phyloP scores from a whole-genome alignment of 192 early-diverging fungal genomes.

The Kickxella alabastrina region DNA sequence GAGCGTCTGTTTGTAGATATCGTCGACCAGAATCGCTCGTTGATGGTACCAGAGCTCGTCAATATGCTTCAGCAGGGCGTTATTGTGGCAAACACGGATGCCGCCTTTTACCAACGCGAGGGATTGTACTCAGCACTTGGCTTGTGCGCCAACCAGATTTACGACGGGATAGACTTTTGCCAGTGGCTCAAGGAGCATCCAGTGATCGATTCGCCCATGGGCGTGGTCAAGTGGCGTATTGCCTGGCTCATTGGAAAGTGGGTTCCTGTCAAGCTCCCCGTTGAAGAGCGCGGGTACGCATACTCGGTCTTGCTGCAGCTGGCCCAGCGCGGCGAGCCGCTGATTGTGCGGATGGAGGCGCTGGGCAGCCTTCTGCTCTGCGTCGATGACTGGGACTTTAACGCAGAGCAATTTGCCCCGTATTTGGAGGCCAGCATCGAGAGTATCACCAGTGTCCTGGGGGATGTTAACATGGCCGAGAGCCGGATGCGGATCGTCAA shows the following conservation, averaged over 20 bases:
- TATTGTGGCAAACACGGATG: background rate
- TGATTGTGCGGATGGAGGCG: conserved; percentile 78
- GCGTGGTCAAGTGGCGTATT: conserved; percentile 63
- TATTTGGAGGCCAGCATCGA: conserved; percentile 62
- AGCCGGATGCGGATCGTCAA: conserved; percentile 70
- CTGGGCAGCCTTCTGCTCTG: conserved; percentile 60
- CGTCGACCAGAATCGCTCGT: conserved; percentile 53
- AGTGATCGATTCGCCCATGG: conserved; percentile 20
- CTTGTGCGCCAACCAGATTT: conserved; percentile 75
- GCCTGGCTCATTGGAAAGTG: conserved; percentile 84
- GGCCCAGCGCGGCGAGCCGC: conserved; percentile 63
- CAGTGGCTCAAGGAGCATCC: conserved; percentile 61
- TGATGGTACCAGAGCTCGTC: conserved; percentile 18
- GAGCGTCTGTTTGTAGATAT: conserved; percentile 81
- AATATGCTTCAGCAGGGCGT: conserved; percentile 13
- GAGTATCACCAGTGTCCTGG: conserved; percentile 57
- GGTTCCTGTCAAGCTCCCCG: conserved; percentile 73
- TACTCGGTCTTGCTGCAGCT: conserved; percentile 73
- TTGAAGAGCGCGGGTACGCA: conserved; percentile 57
- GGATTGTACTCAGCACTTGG: conserved; percentile 74
- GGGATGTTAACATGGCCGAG: conserved; percentile 69
- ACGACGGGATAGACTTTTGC: conserved; percentile 79
- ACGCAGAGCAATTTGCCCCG: conserved; percentile 60
- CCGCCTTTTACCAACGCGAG: conserved; percentile 10
- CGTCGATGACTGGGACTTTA: conserved; percentile 90